phyloP scores from a whole-genome alignment of 2,329 filamentous ascomycete genomes.

The Delphinella strobiligena region DNA sequence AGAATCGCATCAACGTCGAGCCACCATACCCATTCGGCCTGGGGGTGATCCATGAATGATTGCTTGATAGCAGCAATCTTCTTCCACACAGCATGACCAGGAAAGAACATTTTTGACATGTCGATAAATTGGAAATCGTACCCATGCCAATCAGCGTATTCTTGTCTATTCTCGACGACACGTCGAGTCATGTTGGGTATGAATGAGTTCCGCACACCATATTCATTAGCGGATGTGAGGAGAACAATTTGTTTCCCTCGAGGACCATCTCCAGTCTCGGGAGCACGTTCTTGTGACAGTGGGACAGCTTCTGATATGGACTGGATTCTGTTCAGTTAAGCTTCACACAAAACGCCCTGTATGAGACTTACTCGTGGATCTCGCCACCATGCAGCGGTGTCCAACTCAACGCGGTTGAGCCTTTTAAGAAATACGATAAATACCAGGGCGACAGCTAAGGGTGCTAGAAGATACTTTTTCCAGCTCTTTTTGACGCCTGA shows the following conservation, averaged over 20 bases:
- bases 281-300: too few relatives aligned
- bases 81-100: not conserved
- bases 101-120: not conserved
- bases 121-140: not conserved
- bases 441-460: too few relatives aligned
- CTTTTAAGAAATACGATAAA: too few relatives aligned
- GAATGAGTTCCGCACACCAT: not conserved
- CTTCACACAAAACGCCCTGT: too few relatives aligned
- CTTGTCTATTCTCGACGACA: not conserved
- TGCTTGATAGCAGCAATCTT: not conserved
- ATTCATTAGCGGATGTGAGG: not conserved
- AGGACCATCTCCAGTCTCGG: not conserved
- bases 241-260: not conserved
- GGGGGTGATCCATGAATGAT: not conserved
- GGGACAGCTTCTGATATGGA: too few relatives aligned
- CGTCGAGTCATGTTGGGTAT: not conserved
- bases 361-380: too few relatives aligned
- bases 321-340: too few relatives aligned
- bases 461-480: too few relatives aligned
- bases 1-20: conserved; percentile 1
- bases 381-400: too few relatives aligned
- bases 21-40: conserved; percentile 1
- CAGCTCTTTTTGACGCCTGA: too few relatives aligned
- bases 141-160: conserved; percentile 1
- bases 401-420: too few relatives aligned